phyloP scores from a whole-genome alignment of 2,329 filamentous ascomycete species.

The Neodidymelliopsis sp. region DNA sequence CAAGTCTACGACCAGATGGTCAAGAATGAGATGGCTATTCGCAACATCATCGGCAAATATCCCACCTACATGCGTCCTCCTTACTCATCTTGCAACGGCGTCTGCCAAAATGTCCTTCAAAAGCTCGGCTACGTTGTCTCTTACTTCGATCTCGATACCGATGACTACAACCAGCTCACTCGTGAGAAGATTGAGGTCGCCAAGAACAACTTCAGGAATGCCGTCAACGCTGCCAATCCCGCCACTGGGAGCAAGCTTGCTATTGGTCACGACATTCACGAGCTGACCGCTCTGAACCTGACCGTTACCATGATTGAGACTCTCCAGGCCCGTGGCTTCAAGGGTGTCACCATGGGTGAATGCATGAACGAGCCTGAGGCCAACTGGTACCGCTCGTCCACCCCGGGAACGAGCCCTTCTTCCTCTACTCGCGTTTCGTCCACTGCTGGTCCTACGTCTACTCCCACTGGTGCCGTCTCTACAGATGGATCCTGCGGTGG shows the following conservation, averaged over 20 bases:
- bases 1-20: conserved; percentile 58
- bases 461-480: conserved; percentile 32
- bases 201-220: conserved; percentile 51
- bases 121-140: conserved; percentile 65
- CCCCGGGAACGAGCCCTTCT: conserved; percentile 45
- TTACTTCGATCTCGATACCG: conserved; percentile 67
- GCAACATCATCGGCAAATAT: conserved; percentile 62
- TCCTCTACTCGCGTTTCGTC: conserved; percentile 13
- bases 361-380: conserved; percentile 54
- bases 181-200: conserved; percentile 41
- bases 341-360: conserved; percentile 57
- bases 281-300: conserved; percentile 54
- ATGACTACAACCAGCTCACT: conserved; percentile 48
- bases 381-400: conserved; percentile 59
- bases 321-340: conserved; percentile 49
- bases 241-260: conserved; percentile 55
- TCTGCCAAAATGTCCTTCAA: conserved; percentile 50
- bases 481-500: conserved; percentile 34
- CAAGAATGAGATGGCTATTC: conserved; percentile 63
- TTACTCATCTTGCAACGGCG: conserved; percentile 55
- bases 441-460: conserved; percentile 22
- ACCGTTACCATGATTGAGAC: conserved; percentile 55
- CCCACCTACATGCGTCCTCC: conserved; percentile 63
- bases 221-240: conserved; percentile 46
- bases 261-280: conserved; percentile 61